Evolutionary conservation across 1,139 yeast species (phyloP).

Genomic region (Pichia sp.): DNA sequence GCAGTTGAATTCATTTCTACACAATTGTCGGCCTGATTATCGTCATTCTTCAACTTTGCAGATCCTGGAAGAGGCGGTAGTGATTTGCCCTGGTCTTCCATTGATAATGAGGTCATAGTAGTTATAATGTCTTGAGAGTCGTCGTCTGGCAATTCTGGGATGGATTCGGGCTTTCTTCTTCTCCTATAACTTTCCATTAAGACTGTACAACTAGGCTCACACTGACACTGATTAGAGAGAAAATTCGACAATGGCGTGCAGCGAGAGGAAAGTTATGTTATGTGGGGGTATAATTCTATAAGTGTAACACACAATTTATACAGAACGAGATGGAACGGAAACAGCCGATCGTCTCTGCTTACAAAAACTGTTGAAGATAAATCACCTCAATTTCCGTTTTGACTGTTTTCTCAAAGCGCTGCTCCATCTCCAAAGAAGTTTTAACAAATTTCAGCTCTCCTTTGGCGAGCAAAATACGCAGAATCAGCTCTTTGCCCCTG

Average conservation of each 20-base stretch:
- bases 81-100: constrained; percentile 11
- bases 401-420: constrained; percentile 28
- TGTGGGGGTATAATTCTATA: not conserved
- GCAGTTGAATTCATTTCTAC: constrained; percentile 4
- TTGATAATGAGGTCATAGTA: constrained; percentile 18
- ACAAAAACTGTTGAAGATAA: constrained; percentile 16
- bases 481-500: constrained; percentile 22
- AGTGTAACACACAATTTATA: not conserved
- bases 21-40: not conserved
- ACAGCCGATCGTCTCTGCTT: not conserved
- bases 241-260: not conserved
- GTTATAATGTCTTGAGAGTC: constrained; percentile 24
- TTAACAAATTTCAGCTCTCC: constrained; percentile 27
- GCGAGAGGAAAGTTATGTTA: not conserved
- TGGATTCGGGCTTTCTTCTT: constrained; percentile 7
- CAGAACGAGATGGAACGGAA: not conserved
- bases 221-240: too few species aligned
- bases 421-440: constrained; percentile 26
- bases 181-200: constrained; percentile 1
- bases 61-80: constrained; percentile 16
- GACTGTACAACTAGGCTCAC: not conserved
- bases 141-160: constrained; percentile 28
- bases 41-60: not conserved
- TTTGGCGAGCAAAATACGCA: constrained; percentile 28
- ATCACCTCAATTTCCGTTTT: constrained; percentile 27